These are phyloP conservation scores for Pleomassaria siparia DNA, from an alignment of 2,329 filamentous ascomycete genomes.

Conservation along the genomic window DNA sequence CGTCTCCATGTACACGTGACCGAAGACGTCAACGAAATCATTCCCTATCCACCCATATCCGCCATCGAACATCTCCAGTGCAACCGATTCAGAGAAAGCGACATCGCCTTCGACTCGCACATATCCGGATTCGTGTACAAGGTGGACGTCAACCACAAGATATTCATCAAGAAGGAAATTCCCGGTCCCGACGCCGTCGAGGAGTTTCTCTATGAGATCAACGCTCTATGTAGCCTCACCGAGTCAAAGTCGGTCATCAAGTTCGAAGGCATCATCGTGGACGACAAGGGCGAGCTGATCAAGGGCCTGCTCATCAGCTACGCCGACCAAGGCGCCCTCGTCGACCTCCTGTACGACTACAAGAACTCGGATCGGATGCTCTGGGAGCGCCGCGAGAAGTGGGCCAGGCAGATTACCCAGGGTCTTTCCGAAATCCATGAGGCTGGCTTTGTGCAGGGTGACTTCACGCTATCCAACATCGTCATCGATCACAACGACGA, in stretches of 20 bases:
- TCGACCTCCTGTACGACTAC: conserved; percentile 86
- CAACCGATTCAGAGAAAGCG: conserved; percentile 66
- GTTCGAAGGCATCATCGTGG: conserved; percentile 85
- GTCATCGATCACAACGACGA: conserved; percentile 83
- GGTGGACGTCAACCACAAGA: conserved; percentile 68
- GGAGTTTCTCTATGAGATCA: conserved; percentile 96
- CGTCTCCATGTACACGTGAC: conserved; percentile 94
- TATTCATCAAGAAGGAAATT: conserved; percentile 96
- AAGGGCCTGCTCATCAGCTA: conserved; percentile 90
- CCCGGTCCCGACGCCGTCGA: conserved; percentile 93
- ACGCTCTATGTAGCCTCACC: conserved; percentile 79
- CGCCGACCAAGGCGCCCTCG: conserved; percentile 81
- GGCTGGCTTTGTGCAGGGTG: conserved; percentile 92
- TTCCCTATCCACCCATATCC: conserved; percentile 74
- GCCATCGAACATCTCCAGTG: conserved; percentile 71
- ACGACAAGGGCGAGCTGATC: conserved; percentile 71
- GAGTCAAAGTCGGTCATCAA: conserved; percentile 77
- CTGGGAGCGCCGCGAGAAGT: conserved; percentile 77
- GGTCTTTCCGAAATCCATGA: conserved; percentile 93
- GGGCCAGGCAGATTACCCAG: conserved; percentile 88
- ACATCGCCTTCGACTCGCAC: conserved; percentile 84
- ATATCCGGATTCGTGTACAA: conserved; percentile 98
- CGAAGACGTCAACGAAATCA: conserved; percentile 96
- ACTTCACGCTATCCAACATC: conserved; percentile 96
- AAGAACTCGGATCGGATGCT: conserved; percentile 56